These are phyloP conservation scores for Ilex asprella DNA, from an alignment of 257 asterid genomes.

Conservation along the genomic window DNA sequence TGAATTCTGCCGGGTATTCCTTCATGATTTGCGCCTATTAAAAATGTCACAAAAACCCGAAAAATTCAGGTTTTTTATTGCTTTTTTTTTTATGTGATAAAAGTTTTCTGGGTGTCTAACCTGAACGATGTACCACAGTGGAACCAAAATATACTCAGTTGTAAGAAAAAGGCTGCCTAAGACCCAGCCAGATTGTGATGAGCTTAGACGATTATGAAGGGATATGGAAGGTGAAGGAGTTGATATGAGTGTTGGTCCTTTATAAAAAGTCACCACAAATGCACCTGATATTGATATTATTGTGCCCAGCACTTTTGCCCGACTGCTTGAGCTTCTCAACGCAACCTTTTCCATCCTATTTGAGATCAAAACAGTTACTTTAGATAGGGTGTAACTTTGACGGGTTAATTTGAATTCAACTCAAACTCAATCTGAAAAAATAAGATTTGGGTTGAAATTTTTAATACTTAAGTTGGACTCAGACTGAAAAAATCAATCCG, in stretches of 20 bases:
- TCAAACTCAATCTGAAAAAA: too few species aligned
- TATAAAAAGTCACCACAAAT: slow-evolving; percentile 37
- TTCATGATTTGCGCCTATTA: slow-evolving; percentile 72
- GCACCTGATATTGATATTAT: slow-evolving; percentile 39
- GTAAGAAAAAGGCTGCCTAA: slow-evolving; percentile 32
- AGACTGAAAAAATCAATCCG: too few species aligned
- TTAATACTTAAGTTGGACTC: too few species aligned
- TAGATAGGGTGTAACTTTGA: too few species aligned
- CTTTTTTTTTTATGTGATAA: too few species aligned
- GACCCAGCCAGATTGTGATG: slow-evolving; percentile 30
- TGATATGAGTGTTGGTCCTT: slow-evolving; percentile 27
- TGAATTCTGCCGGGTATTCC: slow-evolving; percentile 49
- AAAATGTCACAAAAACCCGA: background rate
- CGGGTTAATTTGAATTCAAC: too few species aligned
- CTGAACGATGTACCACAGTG: slow-evolving; percentile 40
- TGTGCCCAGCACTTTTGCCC: slow-evolving; percentile 37
- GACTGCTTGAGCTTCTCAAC: slow-evolving; percentile 22
- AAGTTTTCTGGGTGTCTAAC: slow-evolving; percentile 7
- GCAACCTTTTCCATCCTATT: slow-evolving; percentile 37
- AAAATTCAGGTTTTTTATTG: background rate
- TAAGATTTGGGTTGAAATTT: too few species aligned
- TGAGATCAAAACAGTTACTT: background rate
- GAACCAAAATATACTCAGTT: slow-evolving; percentile 10
- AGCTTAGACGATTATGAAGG: background rate
- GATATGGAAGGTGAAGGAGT: background rate